Conservation (phyloP, 306 rosid genomes). For the Neltuma alba region DNA sequence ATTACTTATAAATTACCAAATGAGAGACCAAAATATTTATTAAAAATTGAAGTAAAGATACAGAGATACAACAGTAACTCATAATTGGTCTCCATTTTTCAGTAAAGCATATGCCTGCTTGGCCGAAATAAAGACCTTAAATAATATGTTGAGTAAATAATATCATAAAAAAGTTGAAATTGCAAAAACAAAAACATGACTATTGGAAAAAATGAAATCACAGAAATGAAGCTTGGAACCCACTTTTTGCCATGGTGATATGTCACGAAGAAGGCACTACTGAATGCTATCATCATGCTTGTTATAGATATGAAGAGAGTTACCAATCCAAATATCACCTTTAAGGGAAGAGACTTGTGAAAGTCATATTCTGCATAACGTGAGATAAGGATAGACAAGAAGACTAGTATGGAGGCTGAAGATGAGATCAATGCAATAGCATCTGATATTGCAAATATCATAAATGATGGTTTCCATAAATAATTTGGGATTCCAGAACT, state of each 20-base stretch:
- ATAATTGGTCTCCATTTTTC: too few species aligned
- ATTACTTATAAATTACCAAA: too few species aligned
- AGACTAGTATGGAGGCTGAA: background rate
- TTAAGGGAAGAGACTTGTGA: background rate
- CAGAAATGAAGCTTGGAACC: background rate
- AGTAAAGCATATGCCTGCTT: background rate
- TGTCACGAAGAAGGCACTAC: background rate
- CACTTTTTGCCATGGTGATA: background rate
- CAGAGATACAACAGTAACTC: background rate
- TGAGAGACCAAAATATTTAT: too few species aligned
- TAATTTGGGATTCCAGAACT: background rate
- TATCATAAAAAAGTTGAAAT: background rate
- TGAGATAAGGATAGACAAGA: background rate
- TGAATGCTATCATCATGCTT: background rate
- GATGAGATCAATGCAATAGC: slow-evolving; percentile 36
- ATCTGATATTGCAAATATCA: slow-evolving; percentile 5
- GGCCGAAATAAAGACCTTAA: background rate
- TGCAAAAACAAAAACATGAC: slow-evolving; percentile 4
- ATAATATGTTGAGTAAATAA: background rate
- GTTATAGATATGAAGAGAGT: background rate
- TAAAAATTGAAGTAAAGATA: background rate
- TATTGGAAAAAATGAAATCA: slow-evolving; percentile 29
- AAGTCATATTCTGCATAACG: background rate
- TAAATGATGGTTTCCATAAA: background rate
- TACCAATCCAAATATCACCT: background rate